Conservation (phyloP, 257 asterid species). For the Solanum dulcamara region DNA sequence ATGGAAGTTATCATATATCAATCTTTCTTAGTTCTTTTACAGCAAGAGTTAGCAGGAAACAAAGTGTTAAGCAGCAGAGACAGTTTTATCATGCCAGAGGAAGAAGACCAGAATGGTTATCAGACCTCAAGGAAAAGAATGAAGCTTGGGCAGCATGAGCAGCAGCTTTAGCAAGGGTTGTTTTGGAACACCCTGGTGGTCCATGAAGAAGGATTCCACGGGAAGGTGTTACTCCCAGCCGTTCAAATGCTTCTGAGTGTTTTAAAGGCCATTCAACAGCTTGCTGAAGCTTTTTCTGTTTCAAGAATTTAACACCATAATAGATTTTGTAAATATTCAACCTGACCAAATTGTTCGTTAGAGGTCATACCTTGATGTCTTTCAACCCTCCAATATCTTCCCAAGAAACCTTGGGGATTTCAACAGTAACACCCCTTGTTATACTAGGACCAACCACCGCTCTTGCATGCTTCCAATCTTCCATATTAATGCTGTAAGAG, state of each 20-base stretch:
- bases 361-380: slow-evolving; percentile 61
- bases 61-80: background rate
- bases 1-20: background rate
- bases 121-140: slow-evolving; percentile 86
- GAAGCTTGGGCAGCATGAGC: slow-evolving; percentile 95
- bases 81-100: background rate
- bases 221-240: slow-evolving; percentile 72
- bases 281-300: slow-evolving; percentile 92
- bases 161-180: slow-evolving; percentile 95
- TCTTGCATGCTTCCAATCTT: slow-evolving; percentile 76
- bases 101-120: background rate
- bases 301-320: slow-evolving; percentile 4
- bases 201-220: slow-evolving; percentile 96
- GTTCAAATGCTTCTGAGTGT: slow-evolving; percentile 52
- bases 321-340: slow-evolving; percentile 2
- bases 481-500: slow-evolving; percentile 22
- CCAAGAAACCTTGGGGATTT: slow-evolving; percentile 89
- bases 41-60: background rate
- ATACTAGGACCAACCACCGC: slow-evolving; percentile 89
- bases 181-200: slow-evolving; percentile 98
- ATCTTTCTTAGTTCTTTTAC: background rate
- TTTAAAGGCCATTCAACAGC: slow-evolving; percentile 98
- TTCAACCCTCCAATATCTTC: slow-evolving; percentile 87
- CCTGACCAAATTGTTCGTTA: background rate
- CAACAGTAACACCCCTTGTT: slow-evolving; percentile 81